Base-by-base conservation (phyloP, 108 stramenopile species). In the Nitzschia sp. region DNA sequence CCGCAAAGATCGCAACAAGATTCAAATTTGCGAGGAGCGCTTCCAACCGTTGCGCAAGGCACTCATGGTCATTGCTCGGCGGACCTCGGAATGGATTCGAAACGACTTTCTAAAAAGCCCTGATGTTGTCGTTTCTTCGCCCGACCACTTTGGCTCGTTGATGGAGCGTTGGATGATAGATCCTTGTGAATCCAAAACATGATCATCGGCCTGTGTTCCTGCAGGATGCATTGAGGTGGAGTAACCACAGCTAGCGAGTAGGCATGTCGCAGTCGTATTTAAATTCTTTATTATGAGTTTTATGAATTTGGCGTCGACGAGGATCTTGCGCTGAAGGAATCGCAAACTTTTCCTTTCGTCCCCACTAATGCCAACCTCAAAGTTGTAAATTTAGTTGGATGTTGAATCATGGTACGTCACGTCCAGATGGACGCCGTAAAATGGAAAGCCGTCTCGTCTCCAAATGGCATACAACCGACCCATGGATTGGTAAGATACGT, bases 381-480 rank as follows among this genome's bases (percentile, higher is more conserved):
- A n/a, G n/a, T n/a, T n/a, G n/a, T n/a, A n/a, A n/a, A n/a, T n/a
- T n/a, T n/a, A n/a, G n/a, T n/a, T n/a, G n/a, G n/a, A n/a, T n/a
- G n/a, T n/a, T n/a, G n/a, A n/a, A 32, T 54, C 19, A 46, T 75
- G 74, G 31, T 68, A 75, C 33, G 67, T 59, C 3, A 75, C 46
- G 36, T 75, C 59, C 46, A 75, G 51, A 0, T 24, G 42, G 4
- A 49, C 32, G 18, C 31, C 65, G 17, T 66, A 21, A 55, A 79
- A 79, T 34, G 75, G 70, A n/a, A 35, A 38, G 25, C 82, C 82
- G 66, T 86, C 85, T 47, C 71, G 48, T 38, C 85, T 61, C 64
- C 64, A 59, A 55, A 86, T 49, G 3, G 70, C 69, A 46, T 71
- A 86, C 15, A 86, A 35, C 0, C 65, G n/a, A 29, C 80, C 79